phyloP scores from a whole-genome alignment of 352 stramenopile genomes.

The Pythium periplocum region DNA sequence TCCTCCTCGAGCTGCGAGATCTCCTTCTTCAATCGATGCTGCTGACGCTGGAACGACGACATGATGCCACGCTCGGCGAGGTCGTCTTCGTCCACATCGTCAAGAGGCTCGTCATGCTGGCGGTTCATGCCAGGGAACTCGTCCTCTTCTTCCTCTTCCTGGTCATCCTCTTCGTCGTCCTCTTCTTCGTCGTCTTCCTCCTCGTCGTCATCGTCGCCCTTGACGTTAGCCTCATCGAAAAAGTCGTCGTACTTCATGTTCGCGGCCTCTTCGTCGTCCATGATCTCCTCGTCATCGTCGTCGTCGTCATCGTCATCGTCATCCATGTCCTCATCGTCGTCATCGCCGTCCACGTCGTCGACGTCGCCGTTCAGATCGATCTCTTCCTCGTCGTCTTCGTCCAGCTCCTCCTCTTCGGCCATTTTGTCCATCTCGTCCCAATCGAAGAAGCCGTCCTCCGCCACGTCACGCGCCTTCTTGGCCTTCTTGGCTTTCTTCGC shows the following conservation, averaged over 20 bases:
- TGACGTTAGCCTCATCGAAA: constrained; percentile 19
- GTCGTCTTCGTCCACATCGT: constrained; percentile 64
- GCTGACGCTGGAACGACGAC: constrained; percentile 73
- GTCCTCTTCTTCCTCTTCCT: constrained; percentile 49
- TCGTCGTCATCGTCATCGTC: constrained; percentile 43
- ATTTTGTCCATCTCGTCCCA: constrained; percentile 87
- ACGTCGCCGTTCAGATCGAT: no score
- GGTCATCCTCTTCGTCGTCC: constrained; percentile 16
- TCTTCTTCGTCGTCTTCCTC: constrained; percentile 31
- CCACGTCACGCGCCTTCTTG: constrained; percentile 62
- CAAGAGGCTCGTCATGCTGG: constrained; percentile 20
- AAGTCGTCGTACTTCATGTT: constrained; percentile 32
- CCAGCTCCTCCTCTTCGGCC: constrained; percentile 63
- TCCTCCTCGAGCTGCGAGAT: constrained; percentile 87
- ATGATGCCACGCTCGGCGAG: constrained; percentile 73
- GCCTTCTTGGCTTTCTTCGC: constrained; percentile 30
- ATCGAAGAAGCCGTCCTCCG: constrained; percentile 80
- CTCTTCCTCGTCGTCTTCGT: constrained; percentile 24
- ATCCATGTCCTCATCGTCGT: constrained; percentile 36
- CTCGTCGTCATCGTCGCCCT: constrained; percentile 29
- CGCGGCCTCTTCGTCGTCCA: constrained; percentile 39
- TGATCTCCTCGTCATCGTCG: constrained; percentile 53
- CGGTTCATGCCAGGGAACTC: constrained; percentile 57
- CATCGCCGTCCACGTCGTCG: constrained; percentile 35
- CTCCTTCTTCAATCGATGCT: constrained; percentile 63